Conservation (phyloP, 2,329 filamentous ascomycete genomes). For the Trichophyton schoenleinii region DNA sequence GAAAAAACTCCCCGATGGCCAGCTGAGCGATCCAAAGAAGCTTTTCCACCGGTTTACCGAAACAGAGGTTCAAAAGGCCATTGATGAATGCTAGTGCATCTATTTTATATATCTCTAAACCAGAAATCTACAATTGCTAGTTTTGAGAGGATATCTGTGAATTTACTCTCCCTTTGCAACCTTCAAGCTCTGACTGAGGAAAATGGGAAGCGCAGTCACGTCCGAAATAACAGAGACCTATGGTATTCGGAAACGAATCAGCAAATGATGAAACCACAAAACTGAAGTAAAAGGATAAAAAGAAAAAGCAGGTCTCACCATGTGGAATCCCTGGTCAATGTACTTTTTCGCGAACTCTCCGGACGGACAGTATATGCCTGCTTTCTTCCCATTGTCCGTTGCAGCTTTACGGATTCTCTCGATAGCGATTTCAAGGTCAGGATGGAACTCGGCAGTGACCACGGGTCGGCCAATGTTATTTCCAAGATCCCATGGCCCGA, state of each 20-base stretch:
- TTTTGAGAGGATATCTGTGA: background rate
- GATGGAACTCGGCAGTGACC: conserved; percentile 34
- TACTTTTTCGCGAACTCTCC: conserved; percentile 41
- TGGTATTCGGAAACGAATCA: background rate
- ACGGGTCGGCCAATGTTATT: conserved; percentile 47
- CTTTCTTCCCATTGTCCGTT: conserved; percentile 40
- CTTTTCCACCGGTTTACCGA: conserved; percentile 52
- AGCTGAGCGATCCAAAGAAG: conserved; percentile 46
- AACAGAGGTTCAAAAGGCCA: conserved; percentile 41
- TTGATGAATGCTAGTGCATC: conserved; percentile 31
- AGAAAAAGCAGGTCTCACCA: conserved; percentile 29
- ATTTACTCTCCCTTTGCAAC: conserved; percentile 22
- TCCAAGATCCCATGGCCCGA: conserved; percentile 45
- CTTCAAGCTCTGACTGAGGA: conserved; percentile 26
- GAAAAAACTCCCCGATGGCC: conserved; percentile 34
- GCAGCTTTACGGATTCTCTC: conserved; percentile 40
- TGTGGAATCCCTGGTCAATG: conserved; percentile 43
- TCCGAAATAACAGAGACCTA: conserved; percentile 35
- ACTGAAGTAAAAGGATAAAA: background rate
- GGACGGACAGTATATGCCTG: conserved; percentile 43
- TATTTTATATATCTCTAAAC: conserved; percentile 6
- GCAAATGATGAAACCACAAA: background rate
- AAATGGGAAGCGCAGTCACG: conserved; percentile 33
- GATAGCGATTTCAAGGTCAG: conserved; percentile 41
- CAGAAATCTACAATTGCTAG: background rate